Evolutionary conservation across 352 stramenopile species (phyloP), one percentile per base, ranked within the genome.

Genomic region (Pythium pyrilobum): DNA sequence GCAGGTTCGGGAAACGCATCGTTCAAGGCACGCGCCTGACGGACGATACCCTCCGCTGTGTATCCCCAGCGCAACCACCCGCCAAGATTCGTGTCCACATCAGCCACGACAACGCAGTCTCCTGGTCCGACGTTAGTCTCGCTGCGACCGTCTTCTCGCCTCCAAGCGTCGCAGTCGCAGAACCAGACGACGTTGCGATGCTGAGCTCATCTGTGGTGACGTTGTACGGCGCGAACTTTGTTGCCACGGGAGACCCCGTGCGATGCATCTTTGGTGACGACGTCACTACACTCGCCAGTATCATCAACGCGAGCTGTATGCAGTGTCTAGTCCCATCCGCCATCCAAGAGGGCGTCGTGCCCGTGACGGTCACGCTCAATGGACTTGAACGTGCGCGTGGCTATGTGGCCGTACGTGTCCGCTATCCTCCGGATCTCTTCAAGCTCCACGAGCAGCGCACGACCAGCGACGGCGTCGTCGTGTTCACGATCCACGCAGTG

Each of bases 181-280:
- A 25, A 5, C 53, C 54, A n/a, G 21, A 38, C 23, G 49, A 60
- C n/a, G 38, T 68, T 6, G 57, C 44, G 23, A 68, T 55, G 48
- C 23, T 64, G 23, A 41, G 49, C 12, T 38, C 34, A 13, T 40
- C 43, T 0, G 15, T 60, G 21, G 21, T 69, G 15, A 62, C 37
- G 18, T 9, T 69, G 41, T 58, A 49, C 32, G 61, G 61, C 5
- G 52, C 61, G 0, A 69, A 64, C 29, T 64, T 64, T 16, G 23
- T 49, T 20, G 24, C 42, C 9, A 32, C 32, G 21, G 28, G 24
- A 2, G 46, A 44, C 24, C 36, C 33, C 3, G 33, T 45, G 32
- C 61, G 54, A 0, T 69, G 61, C 24, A 43, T 62, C 18, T 64
- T 62, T 25, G 45, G 36, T 1, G 31, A 38, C 8, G 12, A 40